These are phyloP conservation scores for Diophrys appendiculata DNA, from an alignment of 73 alveolate genomes.

Conservation along the genomic window DNA sequence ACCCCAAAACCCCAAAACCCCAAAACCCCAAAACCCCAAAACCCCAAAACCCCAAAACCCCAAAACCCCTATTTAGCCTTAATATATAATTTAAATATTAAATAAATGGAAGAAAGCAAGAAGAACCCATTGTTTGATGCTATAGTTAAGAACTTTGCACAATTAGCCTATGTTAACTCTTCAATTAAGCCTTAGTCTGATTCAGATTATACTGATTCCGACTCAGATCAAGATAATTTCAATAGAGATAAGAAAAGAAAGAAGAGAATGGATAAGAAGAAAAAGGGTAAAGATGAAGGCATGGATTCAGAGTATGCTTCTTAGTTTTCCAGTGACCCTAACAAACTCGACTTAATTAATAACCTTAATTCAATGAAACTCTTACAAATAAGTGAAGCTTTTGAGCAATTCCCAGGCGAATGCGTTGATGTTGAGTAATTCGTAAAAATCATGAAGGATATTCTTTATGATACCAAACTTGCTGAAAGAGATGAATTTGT, in stretches of 20 bases:
- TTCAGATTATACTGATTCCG: constrained; percentile 6
- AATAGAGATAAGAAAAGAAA: constrained; percentile 13
- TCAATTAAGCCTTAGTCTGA: constrained; percentile 20
- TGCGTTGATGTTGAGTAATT: constrained; percentile 50
- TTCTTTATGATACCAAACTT: constrained; percentile 39
- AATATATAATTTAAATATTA: not conserved
- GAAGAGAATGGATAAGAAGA: constrained; percentile 27
- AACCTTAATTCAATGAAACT: constrained; percentile 52
- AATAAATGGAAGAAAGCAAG: constrained; percentile 13
- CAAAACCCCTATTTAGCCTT: too few relatives aligned
- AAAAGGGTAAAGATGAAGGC: not conserved
- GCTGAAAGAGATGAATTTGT: constrained; percentile 51
- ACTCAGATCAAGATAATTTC: constrained; percentile 10
- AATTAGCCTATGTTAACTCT: constrained; percentile 48
- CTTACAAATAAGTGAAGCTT: constrained; percentile 37
- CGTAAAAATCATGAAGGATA: constrained; percentile 49
- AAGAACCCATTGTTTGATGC: constrained; percentile 56
- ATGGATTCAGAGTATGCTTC: not conserved
- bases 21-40: too few relatives aligned
- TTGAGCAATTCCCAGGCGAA: constrained; percentile 48
- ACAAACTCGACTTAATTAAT: constrained; percentile 50
- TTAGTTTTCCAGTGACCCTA: not conserved
- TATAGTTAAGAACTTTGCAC: constrained; percentile 49
- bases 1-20: too few relatives aligned
- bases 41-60: too few relatives aligned